A percentile compares a stretch with the other conserved stretches of the same genome.
Evolutionary conservation across 2,329 filamentous ascomycete species (phyloP).

Genomic region (Nigrospora oryzae): DNA sequence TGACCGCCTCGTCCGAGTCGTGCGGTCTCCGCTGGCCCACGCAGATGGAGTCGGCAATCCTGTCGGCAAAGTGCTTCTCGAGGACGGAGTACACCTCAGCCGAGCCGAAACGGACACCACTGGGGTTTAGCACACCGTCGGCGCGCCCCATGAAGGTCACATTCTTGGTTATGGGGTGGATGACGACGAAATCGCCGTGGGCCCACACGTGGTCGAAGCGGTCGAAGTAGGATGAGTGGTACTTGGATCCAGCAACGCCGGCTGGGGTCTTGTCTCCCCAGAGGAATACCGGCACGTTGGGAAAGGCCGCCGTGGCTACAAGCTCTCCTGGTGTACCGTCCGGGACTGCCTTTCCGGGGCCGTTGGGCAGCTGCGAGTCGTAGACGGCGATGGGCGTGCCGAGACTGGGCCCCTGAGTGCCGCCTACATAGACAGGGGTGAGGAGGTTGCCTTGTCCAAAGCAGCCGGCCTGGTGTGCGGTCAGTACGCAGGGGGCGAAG

Average conservation of each 20-base stretch:
- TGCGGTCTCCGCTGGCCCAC: conserved; percentile 64
- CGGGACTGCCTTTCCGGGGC: conserved; percentile 32
- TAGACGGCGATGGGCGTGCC: conserved; percentile 48
- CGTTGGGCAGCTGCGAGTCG: conserved; percentile 49
- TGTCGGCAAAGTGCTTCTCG: conserved; percentile 53
- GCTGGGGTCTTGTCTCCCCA: conserved; percentile 41
- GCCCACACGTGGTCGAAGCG: conserved; percentile 66
- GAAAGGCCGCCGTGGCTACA: conserved; percentile 62
- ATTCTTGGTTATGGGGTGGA: conserved; percentile 59
- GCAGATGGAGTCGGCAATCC: conserved; percentile 65
- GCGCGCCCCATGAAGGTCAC: conserved; percentile 61
- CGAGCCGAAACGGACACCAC: conserved; percentile 70
- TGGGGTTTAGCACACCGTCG: conserved; percentile 75
- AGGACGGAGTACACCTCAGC: conserved; percentile 74
- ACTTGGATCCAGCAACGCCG: conserved; percentile 44
- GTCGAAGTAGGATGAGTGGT: conserved; percentile 52
- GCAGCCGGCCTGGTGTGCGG: conserved; percentile 41
- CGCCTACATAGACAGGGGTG: conserved; percentile 53
- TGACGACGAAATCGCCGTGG: conserved; percentile 70
- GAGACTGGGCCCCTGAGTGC: conserved; percentile 39
- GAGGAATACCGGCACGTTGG: conserved; percentile 64
- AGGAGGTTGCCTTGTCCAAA: conserved; percentile 60
- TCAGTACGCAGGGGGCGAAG: neutral
- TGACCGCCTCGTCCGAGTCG: conserved; percentile 44
- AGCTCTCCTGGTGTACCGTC: conserved; percentile 66